phyloP scores from a whole-genome alignment of 495 filamentous ascomycete genomes.

The Friedmanniomyces simplex region DNA sequence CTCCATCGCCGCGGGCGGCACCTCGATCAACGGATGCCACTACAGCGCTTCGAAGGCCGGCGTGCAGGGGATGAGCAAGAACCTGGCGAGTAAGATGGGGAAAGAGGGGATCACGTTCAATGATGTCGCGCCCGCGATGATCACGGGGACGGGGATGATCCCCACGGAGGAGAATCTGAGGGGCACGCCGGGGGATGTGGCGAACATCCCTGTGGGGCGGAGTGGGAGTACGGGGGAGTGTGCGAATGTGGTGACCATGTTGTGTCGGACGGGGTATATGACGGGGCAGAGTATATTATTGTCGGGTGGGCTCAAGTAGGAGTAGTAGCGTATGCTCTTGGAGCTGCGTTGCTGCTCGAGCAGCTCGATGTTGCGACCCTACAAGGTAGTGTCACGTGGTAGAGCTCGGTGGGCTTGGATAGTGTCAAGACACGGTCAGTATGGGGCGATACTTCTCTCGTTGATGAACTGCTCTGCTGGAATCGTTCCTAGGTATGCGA shows the following conservation, averaged over 20 bases:
- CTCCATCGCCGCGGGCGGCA: conserved; percentile 55
- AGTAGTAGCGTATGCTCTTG: too few relatives aligned
- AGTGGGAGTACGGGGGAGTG: conserved; percentile 58
- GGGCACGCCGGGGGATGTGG: conserved; percentile 24
- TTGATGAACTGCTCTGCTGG: too few relatives aligned
- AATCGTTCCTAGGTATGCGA: background rate
- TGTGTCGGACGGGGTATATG: conserved; percentile 53
- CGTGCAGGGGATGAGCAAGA: conserved; percentile 56
- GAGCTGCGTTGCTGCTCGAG: too few relatives aligned
- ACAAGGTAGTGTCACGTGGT: too few relatives aligned
- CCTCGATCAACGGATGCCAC: conserved; percentile 49
- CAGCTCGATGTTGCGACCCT: too few relatives aligned
- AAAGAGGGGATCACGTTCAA: conserved; percentile 61
- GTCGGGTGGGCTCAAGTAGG: conserved; percentile 27
- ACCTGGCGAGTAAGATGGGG: conserved; percentile 51
- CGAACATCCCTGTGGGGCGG: conserved; percentile 50
- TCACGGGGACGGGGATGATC: conserved; percentile 42
- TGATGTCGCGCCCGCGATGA: conserved; percentile 66
- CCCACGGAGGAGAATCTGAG: conserved; percentile 20
- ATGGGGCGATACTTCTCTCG: too few relatives aligned
- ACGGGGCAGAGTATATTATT: conserved; percentile 37
- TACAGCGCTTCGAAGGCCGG: conserved; percentile 58
- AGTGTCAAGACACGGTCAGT: too few relatives aligned
- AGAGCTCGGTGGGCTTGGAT: too few relatives aligned
- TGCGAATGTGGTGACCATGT: conserved; percentile 57